A percentile compares a stretch with the other conserved stretches of the same genome.
Evolutionary conservation across 257 asterid species (phyloP).

Genomic region (Marsdenia floribunda): DNA sequence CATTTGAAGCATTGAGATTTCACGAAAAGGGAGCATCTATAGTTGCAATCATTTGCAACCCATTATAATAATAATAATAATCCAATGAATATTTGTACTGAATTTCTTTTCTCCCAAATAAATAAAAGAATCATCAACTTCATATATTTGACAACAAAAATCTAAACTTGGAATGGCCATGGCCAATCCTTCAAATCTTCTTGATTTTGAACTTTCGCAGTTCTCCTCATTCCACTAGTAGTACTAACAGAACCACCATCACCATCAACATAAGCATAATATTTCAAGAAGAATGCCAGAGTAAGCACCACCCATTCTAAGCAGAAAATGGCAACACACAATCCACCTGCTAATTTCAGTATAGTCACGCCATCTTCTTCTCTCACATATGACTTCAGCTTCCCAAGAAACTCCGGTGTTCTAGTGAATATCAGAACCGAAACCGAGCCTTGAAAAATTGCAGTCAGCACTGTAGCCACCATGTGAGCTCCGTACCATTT

Average conservation of each 20-base stretch:
- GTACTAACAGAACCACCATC: constrained; percentile 26
- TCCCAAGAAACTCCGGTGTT: constrained; percentile 63
- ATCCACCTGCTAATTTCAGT: constrained; percentile 64
- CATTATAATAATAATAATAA: background rate
- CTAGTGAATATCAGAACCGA: constrained; percentile 78
- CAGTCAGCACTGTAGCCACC: constrained; percentile 80
- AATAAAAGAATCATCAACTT: constrained; percentile 9
- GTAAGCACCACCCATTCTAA: constrained; percentile 88
- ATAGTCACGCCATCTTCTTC: constrained; percentile 80
- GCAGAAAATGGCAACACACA: constrained; percentile 62
- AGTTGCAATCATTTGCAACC: constrained; percentile 12
- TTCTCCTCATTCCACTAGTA: constrained; percentile 28
- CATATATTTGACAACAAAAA: background rate
- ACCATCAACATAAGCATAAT: constrained; percentile 61
- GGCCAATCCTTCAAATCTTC: constrained; percentile 86
- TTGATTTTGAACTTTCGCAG: constrained; percentile 63
- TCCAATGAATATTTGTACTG: constrained; percentile 4
- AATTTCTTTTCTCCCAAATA: background rate
- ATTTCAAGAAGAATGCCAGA: constrained; percentile 71
- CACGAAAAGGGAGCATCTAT: background rate
- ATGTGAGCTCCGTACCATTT: constrained; percentile 85
- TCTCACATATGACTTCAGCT: constrained; percentile 70
- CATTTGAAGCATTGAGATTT: too few relatives aligned
- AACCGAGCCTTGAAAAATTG: constrained; percentile 86
- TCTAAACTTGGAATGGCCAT: constrained; percentile 73